Conservation (phyloP, 2,329 filamentous ascomycete species). For the Pestalotiopsis sp. region DNA sequence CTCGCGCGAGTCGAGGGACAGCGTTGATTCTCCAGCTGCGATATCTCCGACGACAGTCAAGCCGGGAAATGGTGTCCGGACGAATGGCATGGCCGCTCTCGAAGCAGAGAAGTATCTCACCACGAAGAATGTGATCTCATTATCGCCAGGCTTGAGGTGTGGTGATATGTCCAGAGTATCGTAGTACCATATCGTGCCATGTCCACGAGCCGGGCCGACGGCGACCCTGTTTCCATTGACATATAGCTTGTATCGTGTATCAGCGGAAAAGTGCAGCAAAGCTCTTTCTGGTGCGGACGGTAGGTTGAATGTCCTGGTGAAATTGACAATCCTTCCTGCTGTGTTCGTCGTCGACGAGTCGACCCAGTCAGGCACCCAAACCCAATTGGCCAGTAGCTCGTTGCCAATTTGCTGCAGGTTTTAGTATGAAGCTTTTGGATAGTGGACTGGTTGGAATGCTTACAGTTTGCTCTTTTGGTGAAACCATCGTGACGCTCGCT, state of each 20-base stretch:
- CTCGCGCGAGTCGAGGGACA: background rate
- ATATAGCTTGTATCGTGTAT: slow-evolving; percentile 8
- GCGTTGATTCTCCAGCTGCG: background rate
- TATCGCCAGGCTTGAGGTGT: background rate
- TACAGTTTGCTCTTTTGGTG: background rate
- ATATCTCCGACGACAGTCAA: slow-evolving; percentile 5
- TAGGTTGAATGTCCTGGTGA: slow-evolving; percentile 1
- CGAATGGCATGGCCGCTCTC: slow-evolving; percentile 6
- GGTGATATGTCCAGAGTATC: slow-evolving; percentile 3
- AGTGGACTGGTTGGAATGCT: background rate
- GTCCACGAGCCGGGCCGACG: slow-evolving; percentile 7
- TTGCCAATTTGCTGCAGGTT: background rate
- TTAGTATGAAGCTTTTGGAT: background rate
- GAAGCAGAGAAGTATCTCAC: slow-evolving; percentile 6
- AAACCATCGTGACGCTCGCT: background rate
- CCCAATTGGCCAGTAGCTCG: slow-evolving; percentile 11
- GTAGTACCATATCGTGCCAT: slow-evolving; percentile 8
- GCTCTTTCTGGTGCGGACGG: slow-evolving; percentile 1
- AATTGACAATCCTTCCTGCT: slow-evolving; percentile 7
- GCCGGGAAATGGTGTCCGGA: slow-evolving; percentile 7
- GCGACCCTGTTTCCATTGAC: slow-evolving; percentile 8
- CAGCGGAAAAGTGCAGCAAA: slow-evolving; percentile 3
- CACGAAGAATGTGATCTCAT: slow-evolving; percentile 4
- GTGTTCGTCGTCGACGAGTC: slow-evolving; percentile 1
- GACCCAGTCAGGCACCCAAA: slow-evolving; percentile 10